Evolutionary conservation across 805 yeast species (phyloP), one percentile per base, ranked within the genome.

Genomic region (Wickerhamiella azyma): DNA sequence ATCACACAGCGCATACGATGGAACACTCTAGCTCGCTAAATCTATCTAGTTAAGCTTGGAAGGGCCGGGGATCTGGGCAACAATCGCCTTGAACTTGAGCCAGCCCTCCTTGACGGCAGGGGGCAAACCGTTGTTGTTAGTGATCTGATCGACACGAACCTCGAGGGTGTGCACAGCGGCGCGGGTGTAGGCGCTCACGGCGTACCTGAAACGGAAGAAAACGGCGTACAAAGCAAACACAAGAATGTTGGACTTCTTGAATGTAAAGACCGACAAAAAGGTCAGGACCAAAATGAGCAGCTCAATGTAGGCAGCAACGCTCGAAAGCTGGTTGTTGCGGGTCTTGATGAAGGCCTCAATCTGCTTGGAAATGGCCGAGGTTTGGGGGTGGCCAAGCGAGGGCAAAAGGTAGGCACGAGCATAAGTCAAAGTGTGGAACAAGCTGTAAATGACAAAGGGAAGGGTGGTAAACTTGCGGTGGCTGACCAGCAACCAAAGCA

Each of bases 341-440:
- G 62, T 64, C 52, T 65, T 66, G 49, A 76, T 69, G 50, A 80
- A 73, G 9, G 53, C 49, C 45, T 65, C 68, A 37, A 79, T 61
- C 46, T 50, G 48, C 36, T 53, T 46, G 26, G 61, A 50, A n/a
- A 51, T 30, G 16, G 55, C 26, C 14, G 37, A 30, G 11, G 60
- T 54, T 32, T 65, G 49, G 39, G 53, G 53, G 49, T 63, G 43
- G 46, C 72, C 71, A 19, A 77, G 63, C 5, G 75, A 67, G 35
- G 96, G 94, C 44, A 88, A 67, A 47, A 89, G 53, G 52, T 70
- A 72, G 37, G 76, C 70, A 54, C 81, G 76, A 46, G 73, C 52
- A 66, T 84, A 89, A 16, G 81, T 78, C 57, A 86, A 67, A 9
- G 76, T 77, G 61, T 88, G 96, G 75, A 89, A 86, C 16, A 78